Conservation (phyloP, 257 asterid genomes). For the Handroanthus guayacan region DNA sequence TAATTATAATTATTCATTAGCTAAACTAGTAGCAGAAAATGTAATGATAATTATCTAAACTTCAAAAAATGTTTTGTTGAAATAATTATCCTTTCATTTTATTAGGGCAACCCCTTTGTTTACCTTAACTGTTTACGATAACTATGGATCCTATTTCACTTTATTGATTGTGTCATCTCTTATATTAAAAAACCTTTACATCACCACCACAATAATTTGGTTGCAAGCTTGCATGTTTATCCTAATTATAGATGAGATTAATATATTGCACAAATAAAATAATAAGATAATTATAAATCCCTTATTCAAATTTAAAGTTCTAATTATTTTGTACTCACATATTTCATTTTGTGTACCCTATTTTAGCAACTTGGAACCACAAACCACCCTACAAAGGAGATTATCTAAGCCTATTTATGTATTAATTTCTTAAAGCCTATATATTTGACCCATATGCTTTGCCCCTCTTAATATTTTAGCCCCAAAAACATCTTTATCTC, state of each 20-base stretch:
- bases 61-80: too few relatives aligned
- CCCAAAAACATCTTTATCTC: constrained; percentile 7
- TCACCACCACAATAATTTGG: not conserved
- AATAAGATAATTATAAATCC: too few relatives aligned
- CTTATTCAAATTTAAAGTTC: not conserved
- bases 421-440: too few relatives aligned
- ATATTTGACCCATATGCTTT: too few relatives aligned
- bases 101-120: not conserved
- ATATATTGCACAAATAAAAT: not conserved
- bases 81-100: not conserved
- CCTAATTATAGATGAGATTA: not conserved
- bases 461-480: not conserved
- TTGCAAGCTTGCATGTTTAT: not conserved
- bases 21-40: too few relatives aligned
- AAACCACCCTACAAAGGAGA: too few relatives aligned
- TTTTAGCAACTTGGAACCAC: too few relatives aligned
- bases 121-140: not conserved
- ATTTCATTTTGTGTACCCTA: not conserved
- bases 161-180: not conserved
- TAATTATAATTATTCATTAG: too few relatives aligned
- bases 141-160: not conserved
- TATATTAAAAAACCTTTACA: not conserved
- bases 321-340: not conserved
- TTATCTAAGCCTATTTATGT: too few relatives aligned
- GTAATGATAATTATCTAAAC: too few relatives aligned